Percentiles rank a stretch among this genome's conserved stretches.
Evolutionary conservation across 208 protist species (phyloP).

Genomic region (Leishmania arabica): DNA sequence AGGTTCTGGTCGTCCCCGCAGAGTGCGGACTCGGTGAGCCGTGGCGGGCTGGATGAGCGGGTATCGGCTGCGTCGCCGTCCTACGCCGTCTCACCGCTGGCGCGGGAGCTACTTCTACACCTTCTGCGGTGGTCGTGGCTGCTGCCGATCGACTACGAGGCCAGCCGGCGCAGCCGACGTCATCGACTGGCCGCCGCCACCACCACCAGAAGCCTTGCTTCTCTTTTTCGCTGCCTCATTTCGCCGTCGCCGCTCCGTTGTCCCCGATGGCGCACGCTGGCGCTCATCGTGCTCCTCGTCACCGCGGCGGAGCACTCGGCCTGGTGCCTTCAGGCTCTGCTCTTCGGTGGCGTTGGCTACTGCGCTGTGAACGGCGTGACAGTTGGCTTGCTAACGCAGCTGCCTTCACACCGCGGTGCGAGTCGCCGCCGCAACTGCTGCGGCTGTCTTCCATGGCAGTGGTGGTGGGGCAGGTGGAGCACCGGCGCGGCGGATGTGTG

Average conservation of each 20-base stretch:
- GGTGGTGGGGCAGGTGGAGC: not conserved
- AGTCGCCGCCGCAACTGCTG: not conserved
- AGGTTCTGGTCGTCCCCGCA: not conserved
- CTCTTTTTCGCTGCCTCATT: not conserved
- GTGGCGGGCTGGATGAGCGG: not conserved
- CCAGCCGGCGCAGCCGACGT: constrained; percentile 1
- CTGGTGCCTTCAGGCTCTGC: not conserved
- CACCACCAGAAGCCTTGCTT: not conserved
- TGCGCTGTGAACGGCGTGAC: constrained; percentile 5
- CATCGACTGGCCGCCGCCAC: not conserved
- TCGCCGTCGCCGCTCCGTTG: not conserved
- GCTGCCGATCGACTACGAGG: constrained; percentile 49
- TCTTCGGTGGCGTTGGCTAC: constrained; percentile 1
- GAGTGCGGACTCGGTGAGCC: not conserved
- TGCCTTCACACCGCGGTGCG: constrained; percentile 13
- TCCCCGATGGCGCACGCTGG: not conserved
- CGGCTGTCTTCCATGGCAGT: not conserved
- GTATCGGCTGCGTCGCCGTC: not conserved
- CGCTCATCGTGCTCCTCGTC: constrained; percentile 12
- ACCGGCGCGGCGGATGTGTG: not conserved
- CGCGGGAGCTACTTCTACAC: constrained; percentile 54
- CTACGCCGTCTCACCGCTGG: constrained; percentile 55
- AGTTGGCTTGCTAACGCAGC: constrained; percentile 12
- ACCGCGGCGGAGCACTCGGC: constrained; percentile 10
- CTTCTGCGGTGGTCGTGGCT: constrained; percentile 64